Evolutionary conservation across 352 stramenopile species (phyloP).

Genomic region (Phytophthora gonapodyides): DNA sequence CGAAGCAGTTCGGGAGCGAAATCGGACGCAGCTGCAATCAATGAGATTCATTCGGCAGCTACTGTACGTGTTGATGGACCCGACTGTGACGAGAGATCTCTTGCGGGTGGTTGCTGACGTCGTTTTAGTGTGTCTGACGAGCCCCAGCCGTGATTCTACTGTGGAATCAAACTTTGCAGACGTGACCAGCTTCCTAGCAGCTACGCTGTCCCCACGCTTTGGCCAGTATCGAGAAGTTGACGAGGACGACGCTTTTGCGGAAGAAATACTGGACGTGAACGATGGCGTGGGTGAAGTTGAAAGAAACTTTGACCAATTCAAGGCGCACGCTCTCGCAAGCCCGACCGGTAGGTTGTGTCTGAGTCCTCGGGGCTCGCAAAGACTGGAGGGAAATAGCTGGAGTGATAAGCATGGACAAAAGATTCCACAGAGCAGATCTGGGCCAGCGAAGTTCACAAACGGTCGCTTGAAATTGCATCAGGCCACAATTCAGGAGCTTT

Average conservation of each 20-base stretch:
- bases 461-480: slow-evolving; percentile 34
- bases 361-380: slow-evolving; percentile 48
- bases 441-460: slow-evolving; percentile 2
- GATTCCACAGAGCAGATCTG: background rate
- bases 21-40: slow-evolving; percentile 63
- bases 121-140: slow-evolving; percentile 70
- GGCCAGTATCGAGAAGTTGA: slow-evolving; percentile 18
- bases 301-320: slow-evolving; percentile 3
- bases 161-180: slow-evolving; percentile 72
- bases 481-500: slow-evolving; percentile 56
- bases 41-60: slow-evolving; percentile 69
- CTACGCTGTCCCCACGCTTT: slow-evolving; percentile 64
- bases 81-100: slow-evolving; percentile 50
- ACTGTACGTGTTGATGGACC: slow-evolving; percentile 71
- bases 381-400: slow-evolving; percentile 6
- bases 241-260: slow-evolving; percentile 10
- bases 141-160: slow-evolving; percentile 31
- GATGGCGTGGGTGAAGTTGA: slow-evolving; percentile 7
- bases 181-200: slow-evolving; percentile 61
- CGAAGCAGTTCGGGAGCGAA: slow-evolving; percentile 54
- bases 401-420: slow-evolving; percentile 14
- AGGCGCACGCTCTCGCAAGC: slow-evolving; percentile 26
- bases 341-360: slow-evolving; percentile 43
- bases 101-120: slow-evolving; percentile 68
- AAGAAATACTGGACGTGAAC: slow-evolving; percentile 10